Evolutionary conservation across 768 basidiomycete species (phyloP).

Genomic region (Trichaptum fuscoviolaceum): DNA sequence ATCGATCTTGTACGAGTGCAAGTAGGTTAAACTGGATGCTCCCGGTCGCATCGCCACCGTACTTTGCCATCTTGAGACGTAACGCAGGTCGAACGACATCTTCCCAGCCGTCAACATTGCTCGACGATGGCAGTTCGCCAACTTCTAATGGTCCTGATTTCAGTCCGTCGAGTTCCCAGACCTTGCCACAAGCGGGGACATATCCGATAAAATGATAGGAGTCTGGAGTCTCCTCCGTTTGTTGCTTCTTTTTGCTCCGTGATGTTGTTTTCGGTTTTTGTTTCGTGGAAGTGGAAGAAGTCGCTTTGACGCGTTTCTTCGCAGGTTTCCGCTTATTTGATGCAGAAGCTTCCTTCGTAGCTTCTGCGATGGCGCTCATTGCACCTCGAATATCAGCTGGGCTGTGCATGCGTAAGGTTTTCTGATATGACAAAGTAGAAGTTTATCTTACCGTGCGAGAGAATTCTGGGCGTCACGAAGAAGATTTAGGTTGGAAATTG

Average conservation of each 20-base stretch:
- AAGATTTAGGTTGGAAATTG: slow-evolving; percentile 49
- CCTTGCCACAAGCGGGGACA: slow-evolving; percentile 54
- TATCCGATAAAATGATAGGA: slow-evolving; percentile 64
- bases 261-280: slow-evolving; percentile 24
- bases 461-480: slow-evolving; percentile 55
- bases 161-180: slow-evolving; percentile 69
- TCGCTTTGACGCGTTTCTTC: slow-evolving; percentile 19
- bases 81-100: slow-evolving; percentile 56
- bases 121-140: slow-evolving; percentile 39
- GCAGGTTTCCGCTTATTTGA: slow-evolving; percentile 32
- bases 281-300: slow-evolving; percentile 17
- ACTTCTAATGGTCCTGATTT: slow-evolving; percentile 60
- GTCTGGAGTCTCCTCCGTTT: slow-evolving; percentile 34
- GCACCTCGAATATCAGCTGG: slow-evolving; percentile 56
- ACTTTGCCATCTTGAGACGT: slow-evolving; percentile 55
- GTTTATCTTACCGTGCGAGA: slow-evolving; percentile 44
- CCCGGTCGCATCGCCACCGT: slow-evolving; percentile 34
- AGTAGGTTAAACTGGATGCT: slow-evolving; percentile 59
- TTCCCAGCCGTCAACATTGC: slow-evolving; percentile 43
- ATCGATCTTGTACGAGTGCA: slow-evolving; percentile 51
- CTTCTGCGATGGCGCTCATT: slow-evolving; percentile 38
- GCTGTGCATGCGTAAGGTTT: slow-evolving; percentile 22
- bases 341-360: slow-evolving; percentile 30
- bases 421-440: not conserved
- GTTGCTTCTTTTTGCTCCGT: slow-evolving; percentile 18